These are phyloP conservation scores for Neocatenulostroma microsporum DNA, from an alignment of 2,329 filamentous ascomycete genomes.

Conservation along the genomic window DNA sequence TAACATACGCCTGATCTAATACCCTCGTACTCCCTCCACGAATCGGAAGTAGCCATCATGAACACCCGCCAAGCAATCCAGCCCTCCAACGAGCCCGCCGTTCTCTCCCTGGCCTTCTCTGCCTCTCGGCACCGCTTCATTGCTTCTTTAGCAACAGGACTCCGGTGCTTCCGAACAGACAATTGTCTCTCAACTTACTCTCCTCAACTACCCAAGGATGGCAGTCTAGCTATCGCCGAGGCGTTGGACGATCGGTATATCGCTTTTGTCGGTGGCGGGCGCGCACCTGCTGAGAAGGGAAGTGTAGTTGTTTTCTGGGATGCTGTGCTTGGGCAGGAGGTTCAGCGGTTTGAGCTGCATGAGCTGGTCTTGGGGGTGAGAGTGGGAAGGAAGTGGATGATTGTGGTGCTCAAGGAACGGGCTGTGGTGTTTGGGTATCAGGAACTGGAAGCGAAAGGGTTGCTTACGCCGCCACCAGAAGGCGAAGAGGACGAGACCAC, in stretches of 20 bases:
- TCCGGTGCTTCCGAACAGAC: constrained; percentile 45
- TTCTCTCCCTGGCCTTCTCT: constrained; percentile 81
- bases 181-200: constrained; percentile 30
- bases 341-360: constrained; percentile 69
- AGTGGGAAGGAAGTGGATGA: constrained; percentile 66
- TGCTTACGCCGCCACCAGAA: constrained; percentile 42
- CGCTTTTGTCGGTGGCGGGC: constrained; percentile 81
- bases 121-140: constrained; percentile 76
- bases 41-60: constrained; percentile 47
- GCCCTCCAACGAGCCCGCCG: constrained; percentile 62
- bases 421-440: constrained; percentile 27
- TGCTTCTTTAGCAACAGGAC: constrained; percentile 77
- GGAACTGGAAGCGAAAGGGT: constrained; percentile 23
- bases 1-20: no score
- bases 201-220: constrained; percentile 13
- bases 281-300: constrained; percentile 30
- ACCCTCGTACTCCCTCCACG: background rate
- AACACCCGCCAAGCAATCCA: constrained; percentile 84
- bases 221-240: constrained; percentile 24
- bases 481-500: constrained; percentile 3
- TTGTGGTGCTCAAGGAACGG: constrained; percentile 56
- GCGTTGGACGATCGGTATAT: constrained; percentile 50
- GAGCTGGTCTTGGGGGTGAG: constrained; percentile 74
- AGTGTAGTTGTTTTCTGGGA: constrained; percentile 62
- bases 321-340: constrained; percentile 65